A percentile compares a stretch with the other conserved stretches of the same genome.
These are phyloP conservation scores for Phylloporus sp. DNA, from an alignment of 768 basidiomycete genomes.

Conservation along the genomic window DNA sequence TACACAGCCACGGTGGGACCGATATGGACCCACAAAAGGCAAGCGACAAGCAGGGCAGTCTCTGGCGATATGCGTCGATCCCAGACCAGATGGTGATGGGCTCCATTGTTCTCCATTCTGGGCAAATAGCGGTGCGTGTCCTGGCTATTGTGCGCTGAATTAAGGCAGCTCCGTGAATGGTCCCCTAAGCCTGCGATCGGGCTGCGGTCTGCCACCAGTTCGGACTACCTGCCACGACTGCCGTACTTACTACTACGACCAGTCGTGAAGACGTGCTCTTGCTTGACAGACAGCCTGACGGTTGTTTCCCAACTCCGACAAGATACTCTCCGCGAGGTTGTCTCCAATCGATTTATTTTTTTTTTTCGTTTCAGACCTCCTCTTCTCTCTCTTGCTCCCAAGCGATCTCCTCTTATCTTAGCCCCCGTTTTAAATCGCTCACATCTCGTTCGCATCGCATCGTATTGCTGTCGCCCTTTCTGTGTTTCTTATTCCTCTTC, in stretches of 20 bases:
- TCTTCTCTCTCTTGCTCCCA: slow-evolving; percentile 8
- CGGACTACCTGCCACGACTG: not conserved
- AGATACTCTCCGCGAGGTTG: slow-evolving; percentile 31
- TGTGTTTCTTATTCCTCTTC: slow-evolving; percentile 16
- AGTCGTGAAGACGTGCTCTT: not conserved
- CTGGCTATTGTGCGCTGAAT: slow-evolving; percentile 26
- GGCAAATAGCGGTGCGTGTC: slow-evolving; percentile 19
- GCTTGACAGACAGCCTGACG: slow-evolving; percentile 20
- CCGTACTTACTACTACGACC: not conserved
- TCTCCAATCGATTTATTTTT: slow-evolving; percentile 27
- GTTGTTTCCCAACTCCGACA: slow-evolving; percentile 32
- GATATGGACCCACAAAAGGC: slow-evolving; percentile 40
- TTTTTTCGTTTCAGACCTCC: slow-evolving; percentile 25
- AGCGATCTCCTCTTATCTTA: slow-evolving; percentile 27
- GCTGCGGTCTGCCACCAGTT: not conserved
- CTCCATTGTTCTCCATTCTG: slow-evolving; percentile 30
- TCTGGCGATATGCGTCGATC: slow-evolving; percentile 16
- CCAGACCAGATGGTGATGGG: slow-evolving; percentile 2
- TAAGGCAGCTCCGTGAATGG: slow-evolving; percentile 7
- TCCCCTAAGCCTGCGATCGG: not conserved
- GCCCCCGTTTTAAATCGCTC: slow-evolving; percentile 28
- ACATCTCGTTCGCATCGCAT: slow-evolving; percentile 30
- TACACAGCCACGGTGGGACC: slow-evolving; percentile 40
- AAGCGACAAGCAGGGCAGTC: slow-evolving; percentile 7
- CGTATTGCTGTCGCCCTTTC: slow-evolving; percentile 32